Evolutionary conservation across 495 filamentous ascomycete genomes (phyloP).

Genomic region (Hypomontagnella submonticulosa): DNA sequence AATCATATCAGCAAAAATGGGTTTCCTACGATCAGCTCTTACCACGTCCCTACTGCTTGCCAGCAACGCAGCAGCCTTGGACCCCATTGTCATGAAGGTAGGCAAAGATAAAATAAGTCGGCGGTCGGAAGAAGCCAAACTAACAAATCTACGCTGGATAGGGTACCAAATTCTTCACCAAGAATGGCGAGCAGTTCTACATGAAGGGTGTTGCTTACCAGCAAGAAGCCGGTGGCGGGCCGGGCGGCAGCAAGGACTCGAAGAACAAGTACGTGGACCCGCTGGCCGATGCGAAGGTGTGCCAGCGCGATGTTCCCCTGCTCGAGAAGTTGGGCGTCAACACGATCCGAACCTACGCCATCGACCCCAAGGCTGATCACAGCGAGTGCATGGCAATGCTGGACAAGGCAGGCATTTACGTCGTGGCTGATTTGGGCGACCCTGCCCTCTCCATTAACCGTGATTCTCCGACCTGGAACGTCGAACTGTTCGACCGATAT

Average conservation of each 20-base stretch:
- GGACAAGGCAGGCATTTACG: slow-evolving; percentile 89
- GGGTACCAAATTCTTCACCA: slow-evolving; percentile 72
- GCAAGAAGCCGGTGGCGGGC: slow-evolving; percentile 60
- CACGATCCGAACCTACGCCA: slow-evolving; percentile 90
- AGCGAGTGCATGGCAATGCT: slow-evolving; percentile 85
- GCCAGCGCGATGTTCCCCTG: slow-evolving; percentile 85
- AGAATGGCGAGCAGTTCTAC: slow-evolving; percentile 79
- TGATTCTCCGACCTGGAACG: slow-evolving; percentile 78
- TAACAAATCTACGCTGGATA: slow-evolving; percentile 29
- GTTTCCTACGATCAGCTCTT: slow-evolving; percentile 55
- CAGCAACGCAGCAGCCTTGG: slow-evolving; percentile 65
- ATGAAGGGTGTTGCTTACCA: slow-evolving; percentile 94
- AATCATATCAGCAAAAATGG: slow-evolving; percentile 47
- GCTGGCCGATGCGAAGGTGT: slow-evolving; percentile 73
- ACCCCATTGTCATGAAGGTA: slow-evolving; percentile 78
- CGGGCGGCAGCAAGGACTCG: slow-evolving; percentile 50
- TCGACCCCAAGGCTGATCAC: slow-evolving; percentile 84
- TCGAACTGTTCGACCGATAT: slow-evolving; percentile 80
- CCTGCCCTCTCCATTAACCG: slow-evolving; percentile 86
- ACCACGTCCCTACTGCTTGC: slow-evolving; percentile 58
- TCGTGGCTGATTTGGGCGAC: slow-evolving; percentile 87
- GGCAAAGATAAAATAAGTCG: not conserved
- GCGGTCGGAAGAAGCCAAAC: not conserved
- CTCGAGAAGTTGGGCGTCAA: slow-evolving; percentile 84
- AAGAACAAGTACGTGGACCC: slow-evolving; percentile 68